phyloP scores from a whole-genome alignment of 768 basidiomycete genomes.

The Leccinum disarticulatum region DNA sequence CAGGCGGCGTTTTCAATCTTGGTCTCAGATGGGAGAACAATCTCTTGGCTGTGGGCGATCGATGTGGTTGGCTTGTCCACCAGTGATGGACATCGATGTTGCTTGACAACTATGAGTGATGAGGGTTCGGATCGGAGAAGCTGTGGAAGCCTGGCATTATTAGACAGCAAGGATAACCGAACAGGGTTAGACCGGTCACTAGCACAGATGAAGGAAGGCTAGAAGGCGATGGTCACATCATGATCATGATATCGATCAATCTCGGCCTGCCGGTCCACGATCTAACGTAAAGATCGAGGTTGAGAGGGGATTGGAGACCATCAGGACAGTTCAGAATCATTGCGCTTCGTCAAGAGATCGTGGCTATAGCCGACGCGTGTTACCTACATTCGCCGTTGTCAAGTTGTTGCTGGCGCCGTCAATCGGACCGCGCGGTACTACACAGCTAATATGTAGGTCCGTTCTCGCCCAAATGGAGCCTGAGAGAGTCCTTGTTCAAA shows the following conservation, averaged over 20 bases:
- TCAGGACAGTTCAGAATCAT: neutral
- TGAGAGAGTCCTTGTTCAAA: no score
- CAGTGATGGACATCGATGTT: neutral
- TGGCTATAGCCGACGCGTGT: neutral
- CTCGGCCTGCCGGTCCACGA: neutral
- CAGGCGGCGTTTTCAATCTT: neutral
- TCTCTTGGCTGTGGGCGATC: neutral
- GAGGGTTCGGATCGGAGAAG: neutral
- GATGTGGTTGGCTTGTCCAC: neutral
- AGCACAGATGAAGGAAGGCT: neutral
- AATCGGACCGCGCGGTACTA: neutral
- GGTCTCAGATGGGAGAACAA: neutral
- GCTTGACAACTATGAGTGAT: neutral
- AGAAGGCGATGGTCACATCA: no score
- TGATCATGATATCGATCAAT: neutral
- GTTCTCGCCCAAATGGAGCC: neutral
- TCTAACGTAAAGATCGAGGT: neutral
- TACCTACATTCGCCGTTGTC: neutral
- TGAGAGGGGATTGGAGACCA: neutral
- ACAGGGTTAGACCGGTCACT: neutral
- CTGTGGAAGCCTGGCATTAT: neutral
- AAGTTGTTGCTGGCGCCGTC: neutral
- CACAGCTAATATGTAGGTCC: no score
- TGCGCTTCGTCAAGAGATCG: neutral
- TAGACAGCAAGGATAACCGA: neutral